These are phyloP conservation scores for Aquilaria malaccensis DNA, from an alignment of 345 rosid species.

Conservation along the genomic window DNA sequence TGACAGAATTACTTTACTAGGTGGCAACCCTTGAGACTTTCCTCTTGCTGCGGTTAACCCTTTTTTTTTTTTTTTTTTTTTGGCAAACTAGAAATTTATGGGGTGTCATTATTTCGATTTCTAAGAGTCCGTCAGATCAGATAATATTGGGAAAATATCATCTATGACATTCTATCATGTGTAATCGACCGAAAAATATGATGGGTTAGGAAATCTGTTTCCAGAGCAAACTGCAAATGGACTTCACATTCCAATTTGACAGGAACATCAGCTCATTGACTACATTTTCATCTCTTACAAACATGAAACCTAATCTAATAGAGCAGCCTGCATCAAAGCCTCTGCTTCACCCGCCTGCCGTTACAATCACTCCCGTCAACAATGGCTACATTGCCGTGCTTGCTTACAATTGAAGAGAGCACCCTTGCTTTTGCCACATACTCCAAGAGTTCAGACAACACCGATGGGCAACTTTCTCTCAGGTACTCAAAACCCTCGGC, in stretches of 20 bases:
- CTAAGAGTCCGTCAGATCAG: not conserved
- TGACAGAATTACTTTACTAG: no score
- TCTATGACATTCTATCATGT: not conserved
- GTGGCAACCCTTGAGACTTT: no score
- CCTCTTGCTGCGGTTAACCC: no score
- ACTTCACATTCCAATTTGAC: conserved; percentile 2
- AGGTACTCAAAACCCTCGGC: conserved; percentile 54
- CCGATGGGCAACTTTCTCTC: conserved; percentile 50
- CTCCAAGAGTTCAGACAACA: conserved; percentile 49
- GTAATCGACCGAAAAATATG: not conserved
- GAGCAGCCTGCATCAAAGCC: conserved; percentile 24
- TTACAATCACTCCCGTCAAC: conserved; percentile 46
- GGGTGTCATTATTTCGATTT: not conserved
- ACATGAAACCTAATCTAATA: conserved; percentile 24
- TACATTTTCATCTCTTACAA: conserved; percentile 31
- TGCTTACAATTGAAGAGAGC: conserved; percentile 30
- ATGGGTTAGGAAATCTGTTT: not conserved
- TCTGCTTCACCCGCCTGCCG: conserved; percentile 64
- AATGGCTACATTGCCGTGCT: conserved; percentile 34
- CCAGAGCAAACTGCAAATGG: not conserved
- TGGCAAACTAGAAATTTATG: no score
- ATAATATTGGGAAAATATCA: not conserved
- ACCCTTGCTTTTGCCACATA: conserved; percentile 44
- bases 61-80: no score
- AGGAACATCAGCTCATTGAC: conserved; percentile 12